A percentile compares a stretch with the other conserved stretches of the same genome.
Conservation (phyloP, 2,329 filamentous ascomycete genomes). For the Apiospora aurea region DNA sequence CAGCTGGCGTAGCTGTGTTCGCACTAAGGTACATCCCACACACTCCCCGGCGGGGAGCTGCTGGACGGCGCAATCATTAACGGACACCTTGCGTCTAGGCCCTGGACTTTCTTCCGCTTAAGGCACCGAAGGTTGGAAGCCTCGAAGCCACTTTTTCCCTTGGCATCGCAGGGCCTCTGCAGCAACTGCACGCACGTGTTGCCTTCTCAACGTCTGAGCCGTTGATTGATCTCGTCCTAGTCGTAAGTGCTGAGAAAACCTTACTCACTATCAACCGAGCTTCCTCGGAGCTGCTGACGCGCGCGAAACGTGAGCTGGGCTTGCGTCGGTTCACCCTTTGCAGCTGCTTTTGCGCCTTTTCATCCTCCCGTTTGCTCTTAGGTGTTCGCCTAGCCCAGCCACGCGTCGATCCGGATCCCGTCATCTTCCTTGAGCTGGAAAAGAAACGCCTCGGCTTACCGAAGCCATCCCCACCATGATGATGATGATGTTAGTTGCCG, state of each 20-base stretch:
- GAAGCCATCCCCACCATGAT: background rate
- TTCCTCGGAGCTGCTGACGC: background rate
- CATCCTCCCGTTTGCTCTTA: background rate
- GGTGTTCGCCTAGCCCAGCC: conserved; percentile 12
- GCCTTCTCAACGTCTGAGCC: conserved; percentile 11
- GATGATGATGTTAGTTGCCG: background rate
- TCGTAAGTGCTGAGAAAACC: conserved; percentile 11
- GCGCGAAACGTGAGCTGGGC: background rate
- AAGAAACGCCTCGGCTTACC: background rate
- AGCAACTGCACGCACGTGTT: conserved; percentile 1
- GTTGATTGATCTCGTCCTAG: background rate
- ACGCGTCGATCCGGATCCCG: background rate
- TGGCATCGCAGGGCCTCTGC: background rate
- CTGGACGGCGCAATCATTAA: background rate
- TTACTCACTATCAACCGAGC: background rate
- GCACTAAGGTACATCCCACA: background rate
- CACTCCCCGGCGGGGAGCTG: background rate
- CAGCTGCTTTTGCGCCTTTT: background rate
- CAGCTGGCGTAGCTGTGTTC: background rate
- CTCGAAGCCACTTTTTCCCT: conserved; percentile 12
- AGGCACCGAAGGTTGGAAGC: conserved; percentile 6
- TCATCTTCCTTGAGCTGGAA: background rate
- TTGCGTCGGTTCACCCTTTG: background rate
- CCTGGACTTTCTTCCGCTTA: conserved; percentile 2
- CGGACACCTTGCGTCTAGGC: background rate